Evolutionary conservation across 192 early-diverging fungal genomes (phyloP).

Genomic region (Backusella morwellensis): DNA sequence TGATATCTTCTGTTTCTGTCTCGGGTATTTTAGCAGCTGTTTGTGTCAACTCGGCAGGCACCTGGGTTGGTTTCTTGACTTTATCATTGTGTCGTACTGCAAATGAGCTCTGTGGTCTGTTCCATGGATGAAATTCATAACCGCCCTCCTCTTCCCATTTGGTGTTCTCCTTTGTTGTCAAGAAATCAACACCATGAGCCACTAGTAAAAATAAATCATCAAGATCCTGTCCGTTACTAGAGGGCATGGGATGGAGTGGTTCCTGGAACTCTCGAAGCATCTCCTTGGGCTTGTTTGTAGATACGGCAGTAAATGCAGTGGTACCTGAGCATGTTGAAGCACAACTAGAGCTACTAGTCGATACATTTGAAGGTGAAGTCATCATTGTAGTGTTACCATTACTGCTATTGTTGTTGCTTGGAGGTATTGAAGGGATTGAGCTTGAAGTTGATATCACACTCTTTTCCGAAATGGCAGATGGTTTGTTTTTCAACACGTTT

Average conservation of each 20-base stretch:
- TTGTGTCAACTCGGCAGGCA: neutral
- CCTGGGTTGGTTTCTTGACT: neutral
- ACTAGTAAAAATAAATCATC: slow-evolving; percentile 28
- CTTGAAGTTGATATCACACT: neutral
- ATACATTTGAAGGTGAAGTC: neutral
- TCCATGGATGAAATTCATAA: slow-evolving; percentile 29
- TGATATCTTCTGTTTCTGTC: neutral
- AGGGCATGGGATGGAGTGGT: slow-evolving; percentile 10
- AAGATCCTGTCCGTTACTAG: slow-evolving; percentile 7
- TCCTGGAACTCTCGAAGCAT: neutral
- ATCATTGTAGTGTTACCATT: neutral
- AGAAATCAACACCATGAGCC: slow-evolving; percentile 29
- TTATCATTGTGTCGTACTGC: slow-evolving; percentile 1
- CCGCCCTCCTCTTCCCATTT: slow-evolving; percentile 37
- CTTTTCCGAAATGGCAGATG: neutral
- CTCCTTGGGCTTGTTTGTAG: neutral
- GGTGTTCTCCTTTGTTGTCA: slow-evolving; percentile 22
- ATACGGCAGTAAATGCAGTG: neutral
- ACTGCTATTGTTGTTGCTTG: neutral
- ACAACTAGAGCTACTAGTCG: neutral
- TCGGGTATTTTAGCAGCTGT: neutral
- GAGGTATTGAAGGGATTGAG: neutral
- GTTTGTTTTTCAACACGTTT: neutral
- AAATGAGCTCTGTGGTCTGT: slow-evolving; percentile 23
- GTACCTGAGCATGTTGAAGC: neutral